Evolutionary conservation across 176 grass and related monocot genomes (phyloP).

Genomic region (Coix lacrymajobi): DNA sequence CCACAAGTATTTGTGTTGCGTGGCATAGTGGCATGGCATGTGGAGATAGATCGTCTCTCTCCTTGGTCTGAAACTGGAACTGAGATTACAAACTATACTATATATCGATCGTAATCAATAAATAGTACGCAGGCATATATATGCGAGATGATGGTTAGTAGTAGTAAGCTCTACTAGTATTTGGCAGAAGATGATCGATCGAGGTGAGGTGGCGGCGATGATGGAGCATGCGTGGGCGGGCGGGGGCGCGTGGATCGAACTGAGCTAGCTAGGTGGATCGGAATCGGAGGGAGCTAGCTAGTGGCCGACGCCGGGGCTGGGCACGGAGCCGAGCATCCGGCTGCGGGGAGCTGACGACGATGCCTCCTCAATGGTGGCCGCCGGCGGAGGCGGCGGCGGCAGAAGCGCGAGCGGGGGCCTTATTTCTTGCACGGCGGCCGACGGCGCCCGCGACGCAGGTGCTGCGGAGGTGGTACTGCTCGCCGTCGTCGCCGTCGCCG

Average conservation of each 20-base stretch:
- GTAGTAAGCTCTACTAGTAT: neutral
- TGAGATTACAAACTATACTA: neutral
- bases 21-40: neutral
- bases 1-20: neutral
- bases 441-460: neutral
- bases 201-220: neutral
- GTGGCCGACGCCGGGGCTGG: slow-evolving; percentile 59
- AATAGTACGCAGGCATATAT: neutral
- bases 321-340: slow-evolving; percentile 53
- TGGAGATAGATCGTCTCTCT: neutral
- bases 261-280: no score
- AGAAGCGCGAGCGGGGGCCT: neutral
- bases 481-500: neutral
- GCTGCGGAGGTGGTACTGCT: neutral
- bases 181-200: neutral
- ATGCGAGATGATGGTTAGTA: no score
- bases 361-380: neutral
- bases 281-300: slow-evolving; percentile 11
- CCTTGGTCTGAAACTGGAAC: neutral
- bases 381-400: neutral
- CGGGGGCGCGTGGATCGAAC: no score
- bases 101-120: neutral
- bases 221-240: neutral
- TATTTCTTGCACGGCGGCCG: neutral
- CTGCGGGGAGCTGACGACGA: neutral